These are phyloP conservation scores for Crithidia expoeki DNA, from an alignment of 208 protist species.

Conservation along the genomic window DNA sequence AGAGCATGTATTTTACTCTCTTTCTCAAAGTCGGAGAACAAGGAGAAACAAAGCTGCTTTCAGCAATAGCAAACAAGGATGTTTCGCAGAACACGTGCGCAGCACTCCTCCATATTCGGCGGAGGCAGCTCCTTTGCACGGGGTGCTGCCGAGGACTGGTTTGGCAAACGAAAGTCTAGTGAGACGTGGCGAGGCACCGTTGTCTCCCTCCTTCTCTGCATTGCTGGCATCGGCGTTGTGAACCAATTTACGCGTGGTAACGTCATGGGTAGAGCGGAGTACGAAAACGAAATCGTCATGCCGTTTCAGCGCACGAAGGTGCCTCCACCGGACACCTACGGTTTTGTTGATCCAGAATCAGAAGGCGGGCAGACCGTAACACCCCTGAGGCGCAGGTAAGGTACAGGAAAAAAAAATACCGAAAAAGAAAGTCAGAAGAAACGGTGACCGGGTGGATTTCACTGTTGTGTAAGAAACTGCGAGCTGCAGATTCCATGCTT, in stretches of 20 bases:
- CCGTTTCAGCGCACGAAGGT: slow-evolving; percentile 23
- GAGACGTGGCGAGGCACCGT: slow-evolving; percentile 42
- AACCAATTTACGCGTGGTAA: slow-evolving; percentile 78
- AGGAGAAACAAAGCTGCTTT: too few relatives aligned
- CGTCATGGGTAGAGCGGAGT: slow-evolving; percentile 59
- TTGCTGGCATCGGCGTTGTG: slow-evolving; percentile 62
- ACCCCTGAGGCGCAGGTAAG: not conserved
- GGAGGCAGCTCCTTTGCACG: slow-evolving; percentile 5
- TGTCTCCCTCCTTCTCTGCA: slow-evolving; percentile 42
- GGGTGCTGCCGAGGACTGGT: slow-evolving; percentile 66
- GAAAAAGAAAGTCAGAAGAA: not conserved
- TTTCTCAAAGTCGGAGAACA: too few relatives aligned
- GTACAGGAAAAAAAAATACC: not conserved
- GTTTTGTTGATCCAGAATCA: slow-evolving; percentile 61
- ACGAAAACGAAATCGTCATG: slow-evolving; percentile 47
- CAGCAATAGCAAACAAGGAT: too few relatives aligned
- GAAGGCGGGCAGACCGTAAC: slow-evolving; percentile 8
- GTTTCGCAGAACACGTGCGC: not conserved
- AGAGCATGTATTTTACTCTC: too few relatives aligned
- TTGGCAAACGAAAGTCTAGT: slow-evolving; percentile 28
- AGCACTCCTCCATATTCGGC: slow-evolving; percentile 21
- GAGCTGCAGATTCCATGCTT: too few relatives aligned
- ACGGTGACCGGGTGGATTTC: not conserved
- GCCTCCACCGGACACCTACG: slow-evolving; percentile 45
- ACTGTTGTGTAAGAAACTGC: not conserved